These are phyloP conservation scores for Neoarthrinium moseri DNA, from an alignment of 2,329 filamentous ascomycete species.

Conservation along the genomic window DNA sequence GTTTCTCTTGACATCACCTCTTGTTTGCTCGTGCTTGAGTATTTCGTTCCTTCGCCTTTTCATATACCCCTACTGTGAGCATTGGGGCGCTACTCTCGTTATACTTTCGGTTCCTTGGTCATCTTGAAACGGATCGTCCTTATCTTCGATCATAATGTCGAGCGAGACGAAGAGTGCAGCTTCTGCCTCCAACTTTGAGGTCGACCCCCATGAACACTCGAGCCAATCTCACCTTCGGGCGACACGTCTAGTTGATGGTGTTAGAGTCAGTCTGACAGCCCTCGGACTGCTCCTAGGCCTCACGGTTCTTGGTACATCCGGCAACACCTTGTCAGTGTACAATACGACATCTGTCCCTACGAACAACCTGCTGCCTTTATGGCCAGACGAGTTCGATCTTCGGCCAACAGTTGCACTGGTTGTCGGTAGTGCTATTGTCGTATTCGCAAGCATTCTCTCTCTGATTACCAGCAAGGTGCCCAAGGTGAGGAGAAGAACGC, in stretches of 20 bases:
- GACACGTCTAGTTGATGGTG: slow-evolving; percentile 40
- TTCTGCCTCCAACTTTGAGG: slow-evolving; percentile 48
- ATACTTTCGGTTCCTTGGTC: slow-evolving; percentile 14
- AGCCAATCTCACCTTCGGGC: slow-evolving; percentile 33
- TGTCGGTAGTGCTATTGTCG: slow-evolving; percentile 48
- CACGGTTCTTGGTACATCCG: slow-evolving; percentile 52
- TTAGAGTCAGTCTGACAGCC: slow-evolving; percentile 45
- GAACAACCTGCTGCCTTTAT: slow-evolving; percentile 52
- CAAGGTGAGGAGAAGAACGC: slow-evolving; percentile 33
- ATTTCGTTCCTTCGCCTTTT: slow-evolving; percentile 6
- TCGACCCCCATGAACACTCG: slow-evolving; percentile 40
- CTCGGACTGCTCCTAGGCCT: slow-evolving; percentile 51
- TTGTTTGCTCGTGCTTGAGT: slow-evolving; percentile 10
- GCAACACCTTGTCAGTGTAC: slow-evolving; percentile 54
- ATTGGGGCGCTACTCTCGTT: slow-evolving; percentile 2
- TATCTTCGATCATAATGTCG: slow-evolving; percentile 22
- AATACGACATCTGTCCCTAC: slow-evolving; percentile 48
- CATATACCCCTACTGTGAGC: no score
- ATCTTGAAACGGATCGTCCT: slow-evolving; percentile 13
- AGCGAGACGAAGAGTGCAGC: slow-evolving; percentile 37
- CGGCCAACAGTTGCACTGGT: slow-evolving; percentile 56
- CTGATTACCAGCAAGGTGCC: slow-evolving; percentile 48
- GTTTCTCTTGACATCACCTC: slow-evolving; percentile 16
- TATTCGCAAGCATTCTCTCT: slow-evolving; percentile 45
- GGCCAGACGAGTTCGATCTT: slow-evolving; percentile 57